phyloP scores from a whole-genome alignment of 768 basidiomycete species.

The Kwoniella pini region DNA sequence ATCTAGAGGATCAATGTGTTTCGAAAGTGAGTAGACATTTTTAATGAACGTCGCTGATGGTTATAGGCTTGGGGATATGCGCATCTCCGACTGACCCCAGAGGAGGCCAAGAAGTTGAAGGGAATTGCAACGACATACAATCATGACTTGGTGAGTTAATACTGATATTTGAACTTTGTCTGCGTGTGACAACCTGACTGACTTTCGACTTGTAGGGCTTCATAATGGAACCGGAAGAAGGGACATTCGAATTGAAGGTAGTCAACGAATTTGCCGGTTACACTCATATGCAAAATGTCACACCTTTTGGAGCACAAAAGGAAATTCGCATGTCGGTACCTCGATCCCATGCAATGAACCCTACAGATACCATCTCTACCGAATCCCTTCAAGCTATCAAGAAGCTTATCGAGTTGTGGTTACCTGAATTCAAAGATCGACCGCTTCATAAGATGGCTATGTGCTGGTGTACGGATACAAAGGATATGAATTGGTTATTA shows the following conservation, averaged over 20 bases:
- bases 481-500: constrained; percentile 46
- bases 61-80: constrained; percentile 11
- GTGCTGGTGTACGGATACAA: constrained; percentile 51
- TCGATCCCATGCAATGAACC: constrained; percentile 49
- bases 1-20: constrained; percentile 50
- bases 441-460: constrained; percentile 32
- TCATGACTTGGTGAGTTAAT: constrained; percentile 44
- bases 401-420: constrained; percentile 35
- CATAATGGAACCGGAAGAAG: constrained; percentile 46
- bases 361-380: constrained; percentile 49
- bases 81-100: constrained; percentile 48
- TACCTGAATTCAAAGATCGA: constrained; percentile 32
- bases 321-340: constrained; percentile 44
- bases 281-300: constrained; percentile 27
- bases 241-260: constrained; percentile 33
- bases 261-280: constrained; percentile 53
- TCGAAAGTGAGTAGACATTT: constrained; percentile 38
- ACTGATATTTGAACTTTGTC: background rate
- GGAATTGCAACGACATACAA: constrained; percentile 49
- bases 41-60: background rate
- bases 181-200: too few relatives aligned
- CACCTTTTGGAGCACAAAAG: constrained; percentile 35
- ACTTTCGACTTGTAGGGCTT: constrained; percentile 46
- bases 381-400: constrained; percentile 37
- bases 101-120: constrained; percentile 40